These are phyloP conservation scores for Ceratocystis colombiana DNA, from an alignment of 2,329 filamentous ascomycete species.

Conservation along the genomic window DNA sequence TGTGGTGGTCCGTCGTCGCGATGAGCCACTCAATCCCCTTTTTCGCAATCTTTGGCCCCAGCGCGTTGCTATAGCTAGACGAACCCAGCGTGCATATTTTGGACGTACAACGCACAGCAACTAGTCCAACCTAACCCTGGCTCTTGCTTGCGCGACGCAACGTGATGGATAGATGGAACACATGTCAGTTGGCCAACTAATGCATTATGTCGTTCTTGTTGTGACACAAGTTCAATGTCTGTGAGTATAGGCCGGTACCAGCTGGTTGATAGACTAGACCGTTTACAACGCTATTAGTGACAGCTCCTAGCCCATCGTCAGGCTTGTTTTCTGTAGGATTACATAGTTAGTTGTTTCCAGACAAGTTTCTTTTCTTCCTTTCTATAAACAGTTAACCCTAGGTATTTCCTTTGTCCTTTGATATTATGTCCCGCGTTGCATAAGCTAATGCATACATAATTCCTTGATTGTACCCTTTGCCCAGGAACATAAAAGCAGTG, in stretches of 20 bases:
- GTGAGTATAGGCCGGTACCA: neutral
- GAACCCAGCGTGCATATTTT: constrained; percentile 14
- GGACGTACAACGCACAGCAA: constrained; percentile 1
- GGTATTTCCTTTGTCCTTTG: too few species aligned
- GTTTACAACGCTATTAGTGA: too few species aligned
- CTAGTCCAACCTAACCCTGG: constrained; percentile 6
- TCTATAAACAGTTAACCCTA: too few species aligned
- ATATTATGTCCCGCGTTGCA: too few species aligned
- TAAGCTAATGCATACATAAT: too few species aligned
- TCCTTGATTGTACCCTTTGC: too few species aligned
- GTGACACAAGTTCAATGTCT: neutral
- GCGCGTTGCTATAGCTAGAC: constrained; percentile 18
- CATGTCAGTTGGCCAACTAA: neutral
- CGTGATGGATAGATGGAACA: neutral
- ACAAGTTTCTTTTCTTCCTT: too few species aligned
- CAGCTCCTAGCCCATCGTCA: too few species aligned
- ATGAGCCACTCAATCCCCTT: constrained; percentile 1
- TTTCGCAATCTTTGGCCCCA: constrained; percentile 1
- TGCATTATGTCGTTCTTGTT: neutral
- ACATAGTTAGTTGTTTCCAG: too few species aligned
- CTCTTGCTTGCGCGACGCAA: neutral
- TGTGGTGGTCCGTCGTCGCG: neutral
- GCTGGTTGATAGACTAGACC: neutral
- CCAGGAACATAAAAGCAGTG: too few species aligned
- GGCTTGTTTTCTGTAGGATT: too few species aligned